Evolutionary conservation across 1,284 basidiomycete species (phyloP).

Genomic region (Cryptococcus sp.): DNA sequence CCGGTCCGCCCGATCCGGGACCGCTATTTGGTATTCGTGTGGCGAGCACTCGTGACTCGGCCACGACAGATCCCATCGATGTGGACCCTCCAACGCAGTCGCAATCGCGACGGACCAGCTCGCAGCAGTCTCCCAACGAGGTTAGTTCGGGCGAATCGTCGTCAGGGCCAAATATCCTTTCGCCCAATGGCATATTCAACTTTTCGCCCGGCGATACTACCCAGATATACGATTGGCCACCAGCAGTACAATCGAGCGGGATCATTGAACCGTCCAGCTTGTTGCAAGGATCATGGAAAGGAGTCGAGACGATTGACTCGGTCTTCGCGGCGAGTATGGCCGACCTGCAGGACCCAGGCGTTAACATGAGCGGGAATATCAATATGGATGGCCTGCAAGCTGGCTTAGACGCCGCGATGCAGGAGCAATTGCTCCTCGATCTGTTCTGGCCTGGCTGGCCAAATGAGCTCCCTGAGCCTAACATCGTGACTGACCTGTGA

Average conservation of each 20-base stretch:
- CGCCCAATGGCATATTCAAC: constrained; percentile 45
- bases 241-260: neutral
- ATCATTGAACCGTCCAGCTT: constrained; percentile 14
- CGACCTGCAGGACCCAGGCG: neutral
- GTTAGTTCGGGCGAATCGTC: constrained; percentile 9
- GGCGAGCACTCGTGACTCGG: neutral
- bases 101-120: constrained; percentile 15
- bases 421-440: constrained; percentile 46
- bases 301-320: constrained; percentile 27
- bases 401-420: constrained; percentile 30
- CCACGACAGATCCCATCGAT: neutral
- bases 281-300: constrained; percentile 27
- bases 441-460: constrained; percentile 55
- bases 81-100: constrained; percentile 1
- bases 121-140: neutral
- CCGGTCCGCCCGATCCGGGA: neutral
- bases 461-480: constrained; percentile 48
- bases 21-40: constrained; percentile 9
- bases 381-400: constrained; percentile 20
- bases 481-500: constrained; percentile 50
- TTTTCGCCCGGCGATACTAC: constrained; percentile 34
- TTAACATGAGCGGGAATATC: constrained; percentile 16
- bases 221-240: constrained; percentile 8
- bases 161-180: constrained; percentile 26
- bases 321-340: constrained; percentile 9